A percentile compares a stretch with the other conserved stretches of the same genome.
phyloP scores from a whole-genome alignment of 228 moss, liverwort and hornwort species.

The Sphagnum fallax region DNA sequence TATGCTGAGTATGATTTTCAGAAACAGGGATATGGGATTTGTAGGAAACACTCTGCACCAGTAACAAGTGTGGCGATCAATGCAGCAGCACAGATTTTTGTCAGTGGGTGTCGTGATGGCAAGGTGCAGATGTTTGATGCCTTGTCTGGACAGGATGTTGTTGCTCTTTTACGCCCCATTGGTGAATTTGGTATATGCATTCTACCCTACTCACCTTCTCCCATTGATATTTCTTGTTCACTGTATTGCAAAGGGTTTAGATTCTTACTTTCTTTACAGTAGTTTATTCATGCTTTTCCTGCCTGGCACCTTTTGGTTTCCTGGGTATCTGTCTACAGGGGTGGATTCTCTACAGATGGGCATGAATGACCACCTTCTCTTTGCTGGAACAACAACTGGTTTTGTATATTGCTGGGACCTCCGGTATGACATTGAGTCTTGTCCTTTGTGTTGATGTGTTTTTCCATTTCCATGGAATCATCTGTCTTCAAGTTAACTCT shows the following conservation, averaged over 20 bases:
- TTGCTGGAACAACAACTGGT: conserved; percentile 58
- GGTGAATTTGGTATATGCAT: background rate
- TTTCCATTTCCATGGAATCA: background rate
- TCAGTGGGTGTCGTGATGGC: conserved; percentile 75
- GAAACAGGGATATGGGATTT: conserved; percentile 1
- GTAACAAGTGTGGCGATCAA: conserved; percentile 62
- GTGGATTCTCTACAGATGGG: conserved; percentile 67
- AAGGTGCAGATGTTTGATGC: conserved; percentile 68
- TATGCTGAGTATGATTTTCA: background rate
- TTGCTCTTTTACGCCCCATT: conserved; percentile 36
- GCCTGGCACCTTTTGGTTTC: background rate
- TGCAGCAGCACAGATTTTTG: conserved; percentile 50
- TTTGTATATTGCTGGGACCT: conserved; percentile 66
- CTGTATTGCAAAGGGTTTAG: background rate
- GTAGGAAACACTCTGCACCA: conserved; percentile 70
- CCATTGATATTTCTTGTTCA: background rate
- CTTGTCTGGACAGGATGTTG: conserved; percentile 54
- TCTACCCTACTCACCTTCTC: background rate
- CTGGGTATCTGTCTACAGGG: conserved; percentile 16
- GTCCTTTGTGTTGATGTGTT: background rate
- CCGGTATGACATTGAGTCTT: conserved; percentile 22
- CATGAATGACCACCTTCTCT: conserved; percentile 35
- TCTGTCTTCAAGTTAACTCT: background rate
- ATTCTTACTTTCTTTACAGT: background rate
- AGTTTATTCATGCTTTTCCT: background rate